Evolutionary conservation across 176 grass and related monocot genomes (phyloP).

Genomic region (Triticum timopheevii): DNA sequence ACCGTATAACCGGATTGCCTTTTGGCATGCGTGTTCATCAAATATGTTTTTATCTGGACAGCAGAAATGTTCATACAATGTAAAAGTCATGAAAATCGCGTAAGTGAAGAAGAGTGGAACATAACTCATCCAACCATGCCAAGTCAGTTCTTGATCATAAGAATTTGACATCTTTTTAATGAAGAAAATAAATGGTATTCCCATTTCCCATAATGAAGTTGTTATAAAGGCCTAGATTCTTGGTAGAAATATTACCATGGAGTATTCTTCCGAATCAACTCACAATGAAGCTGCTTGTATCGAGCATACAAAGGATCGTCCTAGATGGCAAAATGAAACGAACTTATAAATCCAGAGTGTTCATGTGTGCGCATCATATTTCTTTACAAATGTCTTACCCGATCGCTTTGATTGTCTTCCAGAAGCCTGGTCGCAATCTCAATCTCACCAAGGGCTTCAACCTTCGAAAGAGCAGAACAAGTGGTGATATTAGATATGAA

Average conservation of each 20-base stretch:
- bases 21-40: conserved; percentile 74
- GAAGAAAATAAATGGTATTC: conserved; percentile 2
- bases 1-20: conserved; percentile 64
- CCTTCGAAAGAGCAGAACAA: conserved; percentile 41
- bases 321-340: conserved; percentile 36
- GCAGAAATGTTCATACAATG: not conserved
- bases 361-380: not conserved
- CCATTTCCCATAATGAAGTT: not conserved
- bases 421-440: conserved; percentile 95
- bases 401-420: conserved; percentile 44
- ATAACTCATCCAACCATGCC: not conserved
- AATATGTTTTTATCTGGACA: conserved; percentile 80
- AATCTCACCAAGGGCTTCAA: conserved; percentile 89
- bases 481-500: not conserved
- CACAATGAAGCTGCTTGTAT: conserved; percentile 84
- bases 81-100: not conserved
- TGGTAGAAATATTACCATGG: conserved; percentile 63
- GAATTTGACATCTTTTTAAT: not conserved
- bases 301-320: conserved; percentile 72
- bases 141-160: not conserved
- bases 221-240: not conserved
- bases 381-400: conserved; percentile 45
- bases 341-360: not conserved
- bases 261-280: conserved; percentile 65
- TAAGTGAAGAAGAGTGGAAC: not conserved